Evolutionary conservation across 2,329 filamentous ascomycete genomes (phyloP).

Genomic region (Colletotrichum sublineola): DNA sequence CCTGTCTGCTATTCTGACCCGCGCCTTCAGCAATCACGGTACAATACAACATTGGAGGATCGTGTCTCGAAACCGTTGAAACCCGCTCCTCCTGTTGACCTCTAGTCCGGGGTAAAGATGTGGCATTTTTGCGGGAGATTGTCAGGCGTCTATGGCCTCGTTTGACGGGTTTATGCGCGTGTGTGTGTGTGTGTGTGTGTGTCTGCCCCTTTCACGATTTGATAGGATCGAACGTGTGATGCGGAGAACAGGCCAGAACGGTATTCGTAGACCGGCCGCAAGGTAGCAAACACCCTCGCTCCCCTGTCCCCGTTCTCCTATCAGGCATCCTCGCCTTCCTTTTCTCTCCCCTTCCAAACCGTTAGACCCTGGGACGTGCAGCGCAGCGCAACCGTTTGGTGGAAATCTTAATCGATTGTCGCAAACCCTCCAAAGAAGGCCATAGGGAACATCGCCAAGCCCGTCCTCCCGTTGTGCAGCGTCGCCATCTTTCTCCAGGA

Average conservation of each 20-base stretch:
- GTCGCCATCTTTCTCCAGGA: conserved; percentile 16
- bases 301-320: conserved; percentile 16
- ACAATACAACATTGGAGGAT: conserved; percentile 31
- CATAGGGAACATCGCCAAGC: conserved; percentile 28
- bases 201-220: conserved; percentile 5
- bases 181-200: too few relatives aligned
- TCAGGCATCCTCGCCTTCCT: background rate
- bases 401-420: conserved; percentile 24
- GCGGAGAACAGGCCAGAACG: conserved; percentile 22
- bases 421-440: conserved; percentile 13
- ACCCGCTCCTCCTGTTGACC: conserved; percentile 15
- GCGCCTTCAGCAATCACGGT: background rate
- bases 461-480: conserved; percentile 21
- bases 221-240: conserved; percentile 15
- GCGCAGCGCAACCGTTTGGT: conserved; percentile 3
- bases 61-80: conserved; percentile 40
- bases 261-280: background rate
- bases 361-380: conserved; percentile 14
- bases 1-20: background rate
- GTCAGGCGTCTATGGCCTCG: conserved; percentile 31
- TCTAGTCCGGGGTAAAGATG: background rate
- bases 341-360: background rate
- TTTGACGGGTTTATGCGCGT: conserved; percentile 17
- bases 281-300: conserved; percentile 3
- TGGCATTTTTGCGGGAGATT: conserved; percentile 36